Conservation (phyloP, 1,139 yeast genomes). For the Suhomyces anneliseae region DNA sequence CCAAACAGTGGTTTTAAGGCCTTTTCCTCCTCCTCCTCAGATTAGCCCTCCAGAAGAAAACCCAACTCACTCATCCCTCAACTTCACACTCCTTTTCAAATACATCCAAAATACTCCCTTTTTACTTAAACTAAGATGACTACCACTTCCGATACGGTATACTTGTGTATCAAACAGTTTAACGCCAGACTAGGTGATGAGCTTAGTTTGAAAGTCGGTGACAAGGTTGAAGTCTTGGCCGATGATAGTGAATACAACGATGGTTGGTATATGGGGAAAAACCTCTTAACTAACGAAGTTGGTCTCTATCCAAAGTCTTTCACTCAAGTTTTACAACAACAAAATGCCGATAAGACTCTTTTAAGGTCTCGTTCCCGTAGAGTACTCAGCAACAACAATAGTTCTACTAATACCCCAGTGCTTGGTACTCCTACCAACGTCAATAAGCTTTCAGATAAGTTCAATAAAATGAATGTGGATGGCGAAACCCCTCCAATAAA, state of each 20-base stretch:
- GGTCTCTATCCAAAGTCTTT: conserved; percentile 91
- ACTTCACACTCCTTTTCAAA: not conserved
- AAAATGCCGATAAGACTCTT: conserved; percentile 25
- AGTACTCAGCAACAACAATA: conserved; percentile 18
- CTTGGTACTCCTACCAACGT: conserved; percentile 13
- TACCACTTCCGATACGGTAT: conserved; percentile 23
- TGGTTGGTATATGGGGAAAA: conserved; percentile 96
- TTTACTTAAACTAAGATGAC: conserved; percentile 2
- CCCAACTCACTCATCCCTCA: not conserved
- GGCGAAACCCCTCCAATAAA: conserved; percentile 15
- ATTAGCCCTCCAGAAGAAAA: not conserved
- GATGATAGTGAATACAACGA: conserved; percentile 93
- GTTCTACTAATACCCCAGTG: conserved; percentile 2
- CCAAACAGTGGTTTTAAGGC: too few species aligned
- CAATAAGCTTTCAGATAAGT: conserved; percentile 18
- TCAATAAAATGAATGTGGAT: conserved; percentile 18
- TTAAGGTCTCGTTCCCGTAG: conserved; percentile 63
- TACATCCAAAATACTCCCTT: not conserved
- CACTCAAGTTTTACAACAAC: conserved; percentile 48
- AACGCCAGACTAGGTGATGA: conserved; percentile 89
- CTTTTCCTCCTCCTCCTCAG: too few species aligned
- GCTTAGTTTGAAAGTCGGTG: conserved; percentile 75
- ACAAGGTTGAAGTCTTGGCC: conserved; percentile 81
- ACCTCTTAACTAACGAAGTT: conserved; percentile 64
- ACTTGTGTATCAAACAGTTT: conserved; percentile 78